These are phyloP conservation scores for Podaxis rugospora DNA, from an alignment of 768 basidiomycete genomes.

Conservation along the genomic window DNA sequence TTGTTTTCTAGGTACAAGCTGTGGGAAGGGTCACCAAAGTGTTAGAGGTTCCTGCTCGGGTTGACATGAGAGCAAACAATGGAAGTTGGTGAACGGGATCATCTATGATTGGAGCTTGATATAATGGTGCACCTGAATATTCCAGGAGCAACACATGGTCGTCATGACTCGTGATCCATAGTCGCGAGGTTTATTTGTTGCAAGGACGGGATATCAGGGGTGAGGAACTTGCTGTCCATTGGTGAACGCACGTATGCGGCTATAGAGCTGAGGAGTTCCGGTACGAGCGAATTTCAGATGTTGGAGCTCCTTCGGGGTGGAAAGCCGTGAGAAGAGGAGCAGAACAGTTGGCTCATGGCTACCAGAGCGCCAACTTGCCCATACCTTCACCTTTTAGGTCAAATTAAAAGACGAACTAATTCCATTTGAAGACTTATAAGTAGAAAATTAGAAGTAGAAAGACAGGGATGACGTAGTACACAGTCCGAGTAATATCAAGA, in stretches of 20 bases:
- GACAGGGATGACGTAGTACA: neutral
- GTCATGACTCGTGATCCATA: neutral
- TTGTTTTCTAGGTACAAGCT: neutral
- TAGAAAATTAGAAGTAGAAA: neutral
- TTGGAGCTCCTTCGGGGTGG: neutral
- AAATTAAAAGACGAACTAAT: no score
- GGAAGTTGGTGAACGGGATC: neutral
- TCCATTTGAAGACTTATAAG: neutral
- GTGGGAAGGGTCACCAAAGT: neutral
- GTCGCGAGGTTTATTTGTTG: neutral
- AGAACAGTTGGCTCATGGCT: neutral
- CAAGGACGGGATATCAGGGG: neutral
- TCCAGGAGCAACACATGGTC: neutral
- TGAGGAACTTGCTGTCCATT: neutral
- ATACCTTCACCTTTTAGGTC: no score
- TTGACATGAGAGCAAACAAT: conserved; percentile 6
- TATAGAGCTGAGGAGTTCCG: neutral
- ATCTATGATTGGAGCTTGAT: neutral
- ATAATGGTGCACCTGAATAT: neutral
- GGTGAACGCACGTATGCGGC: neutral
- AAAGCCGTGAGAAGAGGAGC: neutral
- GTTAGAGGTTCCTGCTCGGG: neutral
- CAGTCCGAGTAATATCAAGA: neutral
- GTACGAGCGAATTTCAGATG: neutral
- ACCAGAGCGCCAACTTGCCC: no score